phyloP scores from a whole-genome alignment of 495 filamentous ascomycete species.

The Jackrogersella minutella region DNA sequence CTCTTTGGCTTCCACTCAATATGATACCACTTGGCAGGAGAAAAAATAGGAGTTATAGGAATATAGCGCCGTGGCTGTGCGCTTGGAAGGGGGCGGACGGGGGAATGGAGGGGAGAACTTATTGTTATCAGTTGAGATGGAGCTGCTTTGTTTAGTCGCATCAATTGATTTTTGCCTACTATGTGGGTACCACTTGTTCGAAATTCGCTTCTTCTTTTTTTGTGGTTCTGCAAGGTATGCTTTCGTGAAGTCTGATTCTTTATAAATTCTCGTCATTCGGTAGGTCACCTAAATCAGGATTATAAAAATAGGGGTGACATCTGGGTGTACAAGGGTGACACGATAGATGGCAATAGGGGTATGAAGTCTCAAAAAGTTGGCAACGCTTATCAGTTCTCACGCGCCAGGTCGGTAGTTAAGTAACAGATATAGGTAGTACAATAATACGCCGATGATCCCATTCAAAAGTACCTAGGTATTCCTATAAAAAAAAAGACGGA shows the following conservation, averaged over 20 bases:
- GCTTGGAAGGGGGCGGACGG: conserved; percentile 9
- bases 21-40: conserved; percentile 41
- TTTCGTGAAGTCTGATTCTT: not conserved
- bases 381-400: not conserved
- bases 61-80: conserved; percentile 18
- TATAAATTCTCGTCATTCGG: not conserved
- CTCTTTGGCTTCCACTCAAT: conserved; percentile 20
- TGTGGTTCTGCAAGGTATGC: no score
- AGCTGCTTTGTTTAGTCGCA: conserved; percentile 30
- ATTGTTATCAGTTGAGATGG: conserved; percentile 13
- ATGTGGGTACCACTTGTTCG: conserved; percentile 15
- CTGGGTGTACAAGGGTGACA: not conserved
- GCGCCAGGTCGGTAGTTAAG: not conserved
- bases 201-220: not conserved
- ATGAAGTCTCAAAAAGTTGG: not conserved
- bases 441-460: no score
- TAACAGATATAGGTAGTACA: no score
- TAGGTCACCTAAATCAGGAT: not conserved
- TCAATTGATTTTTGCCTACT: conserved; percentile 31
- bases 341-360: not conserved
- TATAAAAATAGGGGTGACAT: not conserved
- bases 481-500: no score
- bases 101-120: not conserved
- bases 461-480: no score
- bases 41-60: conserved; percentile 32